phyloP scores from a whole-genome alignment of 805 yeast genomes.

The Candida xiaguanensis region DNA sequence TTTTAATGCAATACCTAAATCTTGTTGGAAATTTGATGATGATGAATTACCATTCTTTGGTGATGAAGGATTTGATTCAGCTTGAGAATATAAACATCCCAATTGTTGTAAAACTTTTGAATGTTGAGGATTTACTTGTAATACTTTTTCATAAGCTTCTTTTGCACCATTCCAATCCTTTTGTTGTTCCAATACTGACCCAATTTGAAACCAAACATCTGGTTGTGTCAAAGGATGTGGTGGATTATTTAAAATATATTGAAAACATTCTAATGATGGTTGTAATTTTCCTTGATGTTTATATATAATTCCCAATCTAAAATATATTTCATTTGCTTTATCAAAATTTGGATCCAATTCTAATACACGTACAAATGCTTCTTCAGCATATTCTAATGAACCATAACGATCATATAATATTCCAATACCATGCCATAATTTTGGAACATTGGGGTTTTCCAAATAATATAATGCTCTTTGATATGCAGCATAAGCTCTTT shows the following conservation, averaged over 20 bases:
- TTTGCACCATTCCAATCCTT: constrained; percentile 88
- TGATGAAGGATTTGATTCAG: constrained; percentile 29
- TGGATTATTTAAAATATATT: constrained; percentile 84
- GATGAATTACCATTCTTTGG: constrained; percentile 11
- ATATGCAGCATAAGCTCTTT: constrained; percentile 92
- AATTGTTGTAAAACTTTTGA: constrained; percentile 94
- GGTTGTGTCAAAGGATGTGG: constrained; percentile 95
- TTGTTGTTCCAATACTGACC: constrained; percentile 91
- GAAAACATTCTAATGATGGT: constrained; percentile 90
- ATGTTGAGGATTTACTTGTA: constrained; percentile 86
- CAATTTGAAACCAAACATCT: constrained; percentile 98
- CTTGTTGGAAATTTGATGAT: constrained; percentile 57
- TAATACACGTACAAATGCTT: constrained; percentile 92
- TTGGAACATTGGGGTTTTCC: constrained; percentile 92
- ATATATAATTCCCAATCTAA: constrained; percentile 92
- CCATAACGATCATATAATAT: constrained; percentile 95
- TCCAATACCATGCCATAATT: constrained; percentile 98
- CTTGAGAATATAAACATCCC: constrained; percentile 88
- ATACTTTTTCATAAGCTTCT: constrained; percentile 92
- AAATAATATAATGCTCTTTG: constrained; percentile 91
- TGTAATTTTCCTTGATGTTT: constrained; percentile 88
- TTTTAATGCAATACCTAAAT: constrained; percentile 78
- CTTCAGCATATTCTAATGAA: constrained; percentile 94
- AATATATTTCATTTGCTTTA: constrained; percentile 93
- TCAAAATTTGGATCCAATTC: constrained; percentile 96